A percentile compares a stretch with the other conserved stretches of the same genome.
Evolutionary conservation across 768 basidiomycete species (phyloP).

Genomic region (Cystofilobasidium ferigula): DNA sequence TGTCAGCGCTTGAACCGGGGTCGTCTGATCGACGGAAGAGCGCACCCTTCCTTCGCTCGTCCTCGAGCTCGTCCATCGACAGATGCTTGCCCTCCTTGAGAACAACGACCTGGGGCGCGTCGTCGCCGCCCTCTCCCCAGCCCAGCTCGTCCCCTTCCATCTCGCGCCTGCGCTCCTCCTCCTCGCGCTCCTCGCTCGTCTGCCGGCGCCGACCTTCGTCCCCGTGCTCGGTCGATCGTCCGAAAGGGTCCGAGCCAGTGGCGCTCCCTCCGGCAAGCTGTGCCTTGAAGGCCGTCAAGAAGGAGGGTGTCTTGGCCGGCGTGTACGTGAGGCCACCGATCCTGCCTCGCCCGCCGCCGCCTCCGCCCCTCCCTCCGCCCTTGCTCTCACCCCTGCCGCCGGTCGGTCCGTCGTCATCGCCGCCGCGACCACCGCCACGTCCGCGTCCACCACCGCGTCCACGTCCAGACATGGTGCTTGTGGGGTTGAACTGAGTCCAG

Average conservation of each 20-base stretch:
- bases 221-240: background rate
- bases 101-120: conserved; percentile 80
- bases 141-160: conserved; percentile 21
- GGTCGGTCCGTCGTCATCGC: background rate
- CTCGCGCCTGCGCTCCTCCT: conserved; percentile 56
- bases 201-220: conserved; percentile 7
- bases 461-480: conserved; percentile 1
- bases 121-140: conserved; percentile 48
- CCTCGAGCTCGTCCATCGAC: conserved; percentile 62
- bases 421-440: background rate
- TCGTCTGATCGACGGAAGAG: background rate
- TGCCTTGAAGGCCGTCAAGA: conserved; percentile 19
- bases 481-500: no score
- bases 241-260: background rate
- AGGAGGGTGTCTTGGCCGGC: conserved; percentile 14
- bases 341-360: background rate
- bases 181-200: conserved; percentile 39
- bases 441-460: background rate
- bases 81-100: conserved; percentile 80
- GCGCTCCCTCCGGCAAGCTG: conserved; percentile 15
- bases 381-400: background rate
- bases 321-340: conserved; percentile 14
- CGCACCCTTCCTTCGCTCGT: conserved; percentile 36
- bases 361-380: background rate
- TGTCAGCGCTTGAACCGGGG: background rate